phyloP scores from a whole-genome alignment of 805 yeast species.

The Debaryomyces prosopidis region DNA sequence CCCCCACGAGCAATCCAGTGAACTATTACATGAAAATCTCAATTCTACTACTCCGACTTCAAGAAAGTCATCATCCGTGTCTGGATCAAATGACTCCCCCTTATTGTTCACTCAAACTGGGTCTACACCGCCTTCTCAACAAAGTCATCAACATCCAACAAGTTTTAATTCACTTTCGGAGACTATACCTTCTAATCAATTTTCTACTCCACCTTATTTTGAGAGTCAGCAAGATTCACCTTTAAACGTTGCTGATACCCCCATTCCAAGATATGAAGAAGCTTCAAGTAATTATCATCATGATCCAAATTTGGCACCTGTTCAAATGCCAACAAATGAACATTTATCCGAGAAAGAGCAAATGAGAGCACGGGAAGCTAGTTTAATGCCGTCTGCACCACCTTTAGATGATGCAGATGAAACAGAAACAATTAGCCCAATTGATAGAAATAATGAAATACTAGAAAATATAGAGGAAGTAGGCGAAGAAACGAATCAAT shows the following conservation, averaged over 20 bases:
- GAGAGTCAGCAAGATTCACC: conserved; percentile 6
- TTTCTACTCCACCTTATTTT: conserved; percentile 32
- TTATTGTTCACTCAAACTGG: conserved; percentile 3
- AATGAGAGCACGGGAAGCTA: conserved; percentile 52
- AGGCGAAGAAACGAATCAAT: background rate
- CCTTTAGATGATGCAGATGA: conserved; percentile 13
- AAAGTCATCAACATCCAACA: conserved; percentile 2
- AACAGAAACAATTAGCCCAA: background rate
- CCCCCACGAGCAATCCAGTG: conserved; percentile 2
- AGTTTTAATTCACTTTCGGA: conserved; percentile 19
- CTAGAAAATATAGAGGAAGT: conserved; percentile 3
- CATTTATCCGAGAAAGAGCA: conserved; percentile 59
- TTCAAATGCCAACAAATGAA: conserved; percentile 13
- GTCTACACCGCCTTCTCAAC: conserved; percentile 6
- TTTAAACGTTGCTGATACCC: conserved; percentile 2
- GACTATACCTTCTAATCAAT: conserved; percentile 13
- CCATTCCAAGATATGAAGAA: conserved; percentile 28
- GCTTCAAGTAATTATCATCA: conserved; percentile 1
- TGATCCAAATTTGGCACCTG: conserved; percentile 1
- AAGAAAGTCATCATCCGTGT: conserved; percentile 9
- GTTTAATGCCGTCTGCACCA: conserved; percentile 62
- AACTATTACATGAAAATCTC: conserved; percentile 1
- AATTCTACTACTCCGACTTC: conserved; percentile 6
- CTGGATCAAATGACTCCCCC: conserved; percentile 9
- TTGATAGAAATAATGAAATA: background rate